Evolutionary conservation across 129 eudicot species (phyloP).

Genomic region (Lactuca saligna): DNA sequence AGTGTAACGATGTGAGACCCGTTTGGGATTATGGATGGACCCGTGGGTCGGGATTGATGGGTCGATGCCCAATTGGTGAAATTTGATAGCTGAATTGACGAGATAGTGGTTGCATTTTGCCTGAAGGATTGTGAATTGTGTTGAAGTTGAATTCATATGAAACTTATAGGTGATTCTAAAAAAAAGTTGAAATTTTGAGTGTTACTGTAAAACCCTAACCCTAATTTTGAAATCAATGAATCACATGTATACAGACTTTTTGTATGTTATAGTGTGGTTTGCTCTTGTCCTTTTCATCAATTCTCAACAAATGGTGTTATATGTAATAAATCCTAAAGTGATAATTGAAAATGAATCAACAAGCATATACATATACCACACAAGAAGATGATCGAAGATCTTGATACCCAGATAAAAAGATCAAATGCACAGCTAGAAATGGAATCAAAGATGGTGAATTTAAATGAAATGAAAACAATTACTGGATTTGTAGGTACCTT

Average conservation of each 20-base stretch:
- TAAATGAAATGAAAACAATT: background rate
- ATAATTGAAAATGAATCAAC: no score
- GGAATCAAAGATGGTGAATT: background rate
- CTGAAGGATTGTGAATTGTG: slow-evolving; percentile 37
- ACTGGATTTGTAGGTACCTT: slow-evolving; percentile 47
- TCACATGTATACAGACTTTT: no score
- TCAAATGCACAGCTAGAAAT: background rate
- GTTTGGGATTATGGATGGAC: slow-evolving; percentile 39
- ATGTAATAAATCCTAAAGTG: no score
- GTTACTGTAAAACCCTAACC: no score
- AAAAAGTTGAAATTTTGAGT: no score
- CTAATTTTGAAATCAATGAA: no score
- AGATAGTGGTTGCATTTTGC: slow-evolving; percentile 72
- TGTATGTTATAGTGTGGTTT: no score
- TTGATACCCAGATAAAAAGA: background rate
- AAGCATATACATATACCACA: no score
- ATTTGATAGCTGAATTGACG: slow-evolving; percentile 73
- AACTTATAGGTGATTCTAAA: background rate
- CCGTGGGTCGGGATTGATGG: slow-evolving; percentile 59
- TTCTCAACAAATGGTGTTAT: no score
- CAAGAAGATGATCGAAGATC: background rate
- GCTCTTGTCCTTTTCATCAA: no score
- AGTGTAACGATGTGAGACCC: background rate
- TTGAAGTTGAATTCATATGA: background rate
- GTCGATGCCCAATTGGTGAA: slow-evolving; percentile 66